Conservation (phyloP, 1,284 basidiomycete genomes). For the Ganoderma sp. region DNA sequence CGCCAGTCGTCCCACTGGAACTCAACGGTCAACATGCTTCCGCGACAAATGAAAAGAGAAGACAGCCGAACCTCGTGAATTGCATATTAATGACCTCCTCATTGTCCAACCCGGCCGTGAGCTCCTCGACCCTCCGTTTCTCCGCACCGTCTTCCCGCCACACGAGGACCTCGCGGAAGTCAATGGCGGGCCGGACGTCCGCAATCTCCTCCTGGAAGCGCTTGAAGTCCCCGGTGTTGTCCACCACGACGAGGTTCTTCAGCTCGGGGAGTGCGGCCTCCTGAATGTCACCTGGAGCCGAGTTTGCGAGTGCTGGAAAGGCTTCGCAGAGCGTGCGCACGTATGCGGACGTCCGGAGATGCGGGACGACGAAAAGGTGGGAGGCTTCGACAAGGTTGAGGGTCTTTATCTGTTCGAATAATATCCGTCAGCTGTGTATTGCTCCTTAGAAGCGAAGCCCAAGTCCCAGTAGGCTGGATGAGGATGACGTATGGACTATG, state of each 20-base stretch:
- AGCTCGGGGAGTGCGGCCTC: slow-evolving; percentile 66
- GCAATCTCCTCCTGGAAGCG: slow-evolving; percentile 50
- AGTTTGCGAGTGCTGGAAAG: slow-evolving; percentile 62
- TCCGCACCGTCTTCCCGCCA: slow-evolving; percentile 62
- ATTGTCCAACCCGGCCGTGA: slow-evolving; percentile 49
- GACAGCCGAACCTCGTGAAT: slow-evolving; percentile 69
- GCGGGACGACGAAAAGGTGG: slow-evolving; percentile 76
- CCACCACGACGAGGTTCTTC: slow-evolving; percentile 71
- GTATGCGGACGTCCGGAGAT: slow-evolving; percentile 70
- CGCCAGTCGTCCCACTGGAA: slow-evolving; percentile 76
- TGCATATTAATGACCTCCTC: slow-evolving; percentile 84
- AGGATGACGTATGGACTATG: neutral
- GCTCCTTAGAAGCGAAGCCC: neutral
- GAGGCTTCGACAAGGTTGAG: slow-evolving; percentile 73
- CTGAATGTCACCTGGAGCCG: slow-evolving; percentile 61
- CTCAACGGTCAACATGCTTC: neutral
- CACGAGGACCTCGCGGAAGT: slow-evolving; percentile 70
- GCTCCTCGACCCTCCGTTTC: slow-evolving; percentile 47
- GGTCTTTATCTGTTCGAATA: slow-evolving; percentile 54
- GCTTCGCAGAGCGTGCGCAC: slow-evolving; percentile 61
- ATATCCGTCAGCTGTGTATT: neutral
- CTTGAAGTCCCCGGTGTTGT: slow-evolving; percentile 54
- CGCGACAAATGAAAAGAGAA: neutral
- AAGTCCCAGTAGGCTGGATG: neutral
- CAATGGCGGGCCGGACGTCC: slow-evolving; percentile 57